Evolutionary conservation across 2,329 filamentous ascomycete genomes (phyloP).

Genomic region (Fusarium musae): DNA sequence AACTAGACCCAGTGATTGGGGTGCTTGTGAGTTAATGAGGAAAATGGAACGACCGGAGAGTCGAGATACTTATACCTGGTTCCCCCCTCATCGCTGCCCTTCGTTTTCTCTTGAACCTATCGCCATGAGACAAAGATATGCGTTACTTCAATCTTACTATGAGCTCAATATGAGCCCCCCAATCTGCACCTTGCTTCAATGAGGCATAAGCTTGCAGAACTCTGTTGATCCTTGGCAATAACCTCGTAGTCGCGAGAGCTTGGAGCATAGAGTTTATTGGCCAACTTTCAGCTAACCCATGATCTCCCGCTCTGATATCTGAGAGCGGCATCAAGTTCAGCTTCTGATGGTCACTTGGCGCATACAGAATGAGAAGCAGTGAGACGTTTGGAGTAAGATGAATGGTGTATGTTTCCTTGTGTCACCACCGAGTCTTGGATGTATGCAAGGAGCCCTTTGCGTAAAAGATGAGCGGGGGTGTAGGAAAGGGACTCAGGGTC

Average conservation of each 20-base stretch:
- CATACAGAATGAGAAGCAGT: too few species aligned
- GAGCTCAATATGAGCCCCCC: too few species aligned
- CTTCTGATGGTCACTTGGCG: background rate
- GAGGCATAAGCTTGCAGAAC: too few species aligned
- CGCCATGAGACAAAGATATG: background rate
- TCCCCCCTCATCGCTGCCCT: too few species aligned
- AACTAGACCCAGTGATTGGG: background rate
- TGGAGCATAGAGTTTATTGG: background rate
- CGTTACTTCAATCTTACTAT: background rate
- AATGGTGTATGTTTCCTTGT: background rate
- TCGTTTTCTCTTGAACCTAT: background rate
- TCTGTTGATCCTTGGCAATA: background rate
- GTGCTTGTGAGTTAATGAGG: background rate
- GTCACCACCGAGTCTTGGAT: background rate
- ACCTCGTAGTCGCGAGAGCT: background rate
- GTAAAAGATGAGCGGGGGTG: background rate
- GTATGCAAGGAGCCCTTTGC: background rate
- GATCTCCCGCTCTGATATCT: background rate
- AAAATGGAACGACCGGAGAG: fast-evolving
- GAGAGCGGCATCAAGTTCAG: background rate
- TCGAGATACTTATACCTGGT: background rate
- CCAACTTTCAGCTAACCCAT: background rate
- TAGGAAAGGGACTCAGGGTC: background rate
- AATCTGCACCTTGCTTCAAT: background rate
- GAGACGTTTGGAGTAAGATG: background rate